Evolutionary conservation across 768 basidiomycete genomes (phyloP), one percentile per base, ranked within the genome.

Genomic region (Russula foetens): DNA sequence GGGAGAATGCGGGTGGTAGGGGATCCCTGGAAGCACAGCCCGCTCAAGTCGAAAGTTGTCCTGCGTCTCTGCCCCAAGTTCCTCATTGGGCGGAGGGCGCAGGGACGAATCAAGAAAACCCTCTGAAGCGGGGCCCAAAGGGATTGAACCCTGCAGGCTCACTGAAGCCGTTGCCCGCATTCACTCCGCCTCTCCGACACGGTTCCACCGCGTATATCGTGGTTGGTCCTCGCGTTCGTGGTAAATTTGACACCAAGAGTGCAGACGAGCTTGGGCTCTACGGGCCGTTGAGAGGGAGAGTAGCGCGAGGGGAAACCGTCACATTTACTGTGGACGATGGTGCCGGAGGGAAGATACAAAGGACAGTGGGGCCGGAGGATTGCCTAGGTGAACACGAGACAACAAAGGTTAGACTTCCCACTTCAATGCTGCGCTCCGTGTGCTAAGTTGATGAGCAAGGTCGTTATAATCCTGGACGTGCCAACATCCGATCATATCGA

Each of bases 211-310:
- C 69, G 38, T 81, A 80, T 58, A 67, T 81, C 21, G 64, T 73
- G 23, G 69, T 78, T 2, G 81, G 79, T 0, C 78, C 81, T 0
- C 64, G 65, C 14, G 69, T 75, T 7, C 71, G 80, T 23, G 84
- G 84, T 0, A 91, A 89, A 71, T 96, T 98, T 68, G 80, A 93
- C 62, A 84, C 72, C 0, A 70, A 74, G 62, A 84, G 81, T 63
- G 90, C 93, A 0, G 67, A 75, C 9, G 80, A 75, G 46, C 75
- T 93, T 2, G 85, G 86, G 6, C 73, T 98, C 2, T 80, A 81
- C 3, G 88, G 90, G 0, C 79, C 79, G 6, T 58, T 82, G 11
- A 78, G 90, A n/a, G 79, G 76, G 1, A 73, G 70, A 54, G 73
- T 96, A n/a, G 79, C 83, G 4, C 79, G 71, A 53, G 93, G 94